phyloP scores from a whole-genome alignment of 306 rosid genomes.

The Betula pendula region DNA sequence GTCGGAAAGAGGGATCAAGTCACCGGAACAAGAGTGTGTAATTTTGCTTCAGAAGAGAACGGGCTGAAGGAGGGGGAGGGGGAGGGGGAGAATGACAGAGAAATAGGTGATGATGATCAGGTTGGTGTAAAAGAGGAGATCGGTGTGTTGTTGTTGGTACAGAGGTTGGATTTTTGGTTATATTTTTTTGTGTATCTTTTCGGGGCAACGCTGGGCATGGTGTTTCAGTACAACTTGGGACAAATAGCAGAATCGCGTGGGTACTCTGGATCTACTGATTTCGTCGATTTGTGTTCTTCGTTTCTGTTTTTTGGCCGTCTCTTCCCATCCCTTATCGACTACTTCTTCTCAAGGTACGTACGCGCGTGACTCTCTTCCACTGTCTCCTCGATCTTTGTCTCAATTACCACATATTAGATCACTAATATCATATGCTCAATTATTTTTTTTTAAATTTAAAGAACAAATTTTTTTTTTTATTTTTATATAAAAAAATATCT shows the following conservation, averaged over 20 bases:
- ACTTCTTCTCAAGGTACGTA: slow-evolving; percentile 54
- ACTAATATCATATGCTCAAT: too few species aligned
- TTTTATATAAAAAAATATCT: too few species aligned
- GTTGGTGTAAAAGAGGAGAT: slow-evolving; percentile 41
- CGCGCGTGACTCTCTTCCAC: too few species aligned
- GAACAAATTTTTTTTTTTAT: too few species aligned
- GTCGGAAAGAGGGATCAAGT: slow-evolving; percentile 8
- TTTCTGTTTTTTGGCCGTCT: slow-evolving; percentile 90
- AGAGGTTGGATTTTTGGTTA: slow-evolving; percentile 73
- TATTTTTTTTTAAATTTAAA: too few species aligned
- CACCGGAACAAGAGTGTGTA: slow-evolving; percentile 42
- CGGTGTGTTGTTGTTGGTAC: slow-evolving; percentile 66
- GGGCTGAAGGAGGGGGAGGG: slow-evolving; percentile 16
- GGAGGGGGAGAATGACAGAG: slow-evolving; percentile 2
- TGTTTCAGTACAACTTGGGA: slow-evolving; percentile 76
- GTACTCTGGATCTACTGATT: slow-evolving; percentile 48
- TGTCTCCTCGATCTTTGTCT: too few species aligned
- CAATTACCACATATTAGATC: too few species aligned
- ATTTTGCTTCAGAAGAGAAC: slow-evolving; percentile 50
- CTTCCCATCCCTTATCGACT: slow-evolving; percentile 62
- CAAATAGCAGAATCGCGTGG: slow-evolving; percentile 85
- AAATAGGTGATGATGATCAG: slow-evolving; percentile 17
- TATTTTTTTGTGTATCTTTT: slow-evolving; percentile 59
- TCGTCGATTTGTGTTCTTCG: slow-evolving; percentile 74
- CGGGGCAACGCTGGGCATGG: slow-evolving; percentile 80